Base-by-base conservation (phyloP, 2,329 filamentous ascomycete species). In the Alternaria sp. region DNA sequence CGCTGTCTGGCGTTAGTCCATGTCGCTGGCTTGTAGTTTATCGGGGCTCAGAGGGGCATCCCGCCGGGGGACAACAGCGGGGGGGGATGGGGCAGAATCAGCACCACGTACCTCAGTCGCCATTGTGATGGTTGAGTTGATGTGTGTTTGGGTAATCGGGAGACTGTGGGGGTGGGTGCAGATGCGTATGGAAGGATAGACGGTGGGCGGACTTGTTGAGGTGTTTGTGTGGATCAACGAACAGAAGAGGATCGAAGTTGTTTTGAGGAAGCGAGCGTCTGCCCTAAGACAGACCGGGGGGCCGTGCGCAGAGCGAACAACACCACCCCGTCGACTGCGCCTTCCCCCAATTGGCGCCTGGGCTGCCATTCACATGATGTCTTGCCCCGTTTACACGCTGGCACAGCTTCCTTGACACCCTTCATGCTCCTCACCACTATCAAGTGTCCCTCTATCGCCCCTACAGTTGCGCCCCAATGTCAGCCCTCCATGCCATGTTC, bases 41-140 rank as follows among this genome's bases (percentile, higher is more conserved):
- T 74, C 66, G 70, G 64, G 78, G 76, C 41, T 63, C 68, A 81
- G 81, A 80, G 81, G 74, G 74, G 74, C 73, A 77, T 72, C 54
- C 80, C 73, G 78, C 70, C 72, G 18, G 40, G 40, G 63, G 72
- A 65, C 73, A 73, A 70, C 76, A 73, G 70, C 65, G 76, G 75
- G 77, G 78, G 78, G 77, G 43, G 67, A 64, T 62, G 64, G 68
- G 66, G 68, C 69, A 67, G 75, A 79, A 74, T 74, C 71, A 65
- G 71, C 64, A 67, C 70, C 65, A 84, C 86, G 76, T 85, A 89
- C 87, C 83, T 89, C 87, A 82, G 85, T 86, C 80, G 85, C 84
- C 86, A 89, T 89, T 78, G 76, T 86, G 79, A 59, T 57, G 59
- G 62, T 58, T 54, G 63, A 53, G 57, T 62, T 62, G 58, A 53